phyloP scores from a whole-genome alignment of 257 asterid species.

The Avicennia marina region DNA sequence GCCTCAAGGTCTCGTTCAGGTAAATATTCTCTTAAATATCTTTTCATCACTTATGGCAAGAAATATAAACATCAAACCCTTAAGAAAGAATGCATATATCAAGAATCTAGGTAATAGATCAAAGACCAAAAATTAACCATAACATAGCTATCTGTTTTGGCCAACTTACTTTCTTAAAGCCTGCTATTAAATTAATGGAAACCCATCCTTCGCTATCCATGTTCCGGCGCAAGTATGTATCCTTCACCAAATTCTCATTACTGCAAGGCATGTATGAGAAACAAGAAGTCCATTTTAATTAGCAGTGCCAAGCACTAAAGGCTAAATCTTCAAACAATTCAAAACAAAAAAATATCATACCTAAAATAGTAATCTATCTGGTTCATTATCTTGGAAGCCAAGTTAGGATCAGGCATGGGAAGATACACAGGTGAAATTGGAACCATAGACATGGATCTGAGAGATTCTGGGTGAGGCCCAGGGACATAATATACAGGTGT shows the following conservation, averaged over 20 bases:
- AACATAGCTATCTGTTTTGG: not conserved
- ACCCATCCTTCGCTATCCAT: slow-evolving; percentile 81
- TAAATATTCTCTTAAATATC: not conserved
- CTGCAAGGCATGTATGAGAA: slow-evolving; percentile 28
- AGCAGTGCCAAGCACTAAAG: not conserved
- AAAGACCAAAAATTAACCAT: not conserved
- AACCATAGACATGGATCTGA: slow-evolving; percentile 48
- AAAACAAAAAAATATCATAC: slow-evolving; percentile 32
- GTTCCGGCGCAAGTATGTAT: slow-evolving; percentile 50
- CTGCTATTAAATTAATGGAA: slow-evolving; percentile 56
- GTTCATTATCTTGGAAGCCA: slow-evolving; percentile 44
- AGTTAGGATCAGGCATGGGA: slow-evolving; percentile 47
- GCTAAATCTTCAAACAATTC: not conserved
- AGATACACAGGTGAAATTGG: slow-evolving; percentile 35
- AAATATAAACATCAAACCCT: not conserved
- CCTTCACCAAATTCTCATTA: slow-evolving; percentile 59
- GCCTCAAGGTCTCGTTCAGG: not conserved
- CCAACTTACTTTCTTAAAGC: slow-evolving; percentile 53
- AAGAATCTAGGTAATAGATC: not conserved
- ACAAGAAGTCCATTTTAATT: not conserved
- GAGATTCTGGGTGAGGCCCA: slow-evolving; percentile 46
- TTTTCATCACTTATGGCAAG: not conserved
- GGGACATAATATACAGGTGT: slow-evolving; percentile 39
- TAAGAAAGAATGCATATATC: not conserved
- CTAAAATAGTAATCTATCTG: slow-evolving; percentile 81